Evolutionary conservation across 2,329 filamentous ascomycete species (phyloP).

Genomic region (Pseudogymnoascus sp.): DNA sequence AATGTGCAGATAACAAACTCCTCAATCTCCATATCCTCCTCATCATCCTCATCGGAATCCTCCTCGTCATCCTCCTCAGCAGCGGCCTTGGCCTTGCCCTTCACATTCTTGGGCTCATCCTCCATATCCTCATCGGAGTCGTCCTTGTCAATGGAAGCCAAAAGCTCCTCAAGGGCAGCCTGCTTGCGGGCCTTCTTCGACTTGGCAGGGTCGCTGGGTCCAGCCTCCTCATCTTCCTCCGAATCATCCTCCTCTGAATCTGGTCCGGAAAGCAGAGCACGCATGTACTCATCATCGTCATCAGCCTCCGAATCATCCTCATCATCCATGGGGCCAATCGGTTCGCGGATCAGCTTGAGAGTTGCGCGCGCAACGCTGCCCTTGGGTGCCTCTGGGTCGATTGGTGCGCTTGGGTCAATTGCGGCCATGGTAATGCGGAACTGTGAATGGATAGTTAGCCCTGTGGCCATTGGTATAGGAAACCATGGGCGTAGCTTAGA

Average conservation of each 20-base stretch:
- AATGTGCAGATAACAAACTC: conserved; percentile 94
- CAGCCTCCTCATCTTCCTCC: conserved; percentile 63
- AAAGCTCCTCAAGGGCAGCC: conserved; percentile 68
- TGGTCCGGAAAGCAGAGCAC: conserved; percentile 40
- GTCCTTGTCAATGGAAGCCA: conserved; percentile 52
- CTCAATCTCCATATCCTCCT: conserved; percentile 61
- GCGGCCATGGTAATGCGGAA: conserved; percentile 99
- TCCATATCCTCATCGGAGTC: conserved; percentile 65
- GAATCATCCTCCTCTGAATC: conserved; percentile 40
- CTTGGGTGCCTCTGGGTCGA: conserved; percentile 56
- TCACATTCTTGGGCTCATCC: conserved; percentile 51
- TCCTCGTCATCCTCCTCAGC: conserved; percentile 45
- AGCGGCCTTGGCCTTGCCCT: conserved; percentile 47
- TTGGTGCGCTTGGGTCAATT: conserved; percentile 76
- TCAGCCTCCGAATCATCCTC: conserved; percentile 54
- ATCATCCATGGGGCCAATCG: conserved; percentile 35
- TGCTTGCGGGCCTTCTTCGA: conserved; percentile 76
- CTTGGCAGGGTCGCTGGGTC: conserved; percentile 85
- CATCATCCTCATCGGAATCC: conserved; percentile 49
- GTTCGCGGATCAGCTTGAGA: conserved; percentile 78
- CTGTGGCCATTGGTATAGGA: not conserved
- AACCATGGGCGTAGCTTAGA: not conserved
- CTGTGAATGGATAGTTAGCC: conserved; percentile 36
- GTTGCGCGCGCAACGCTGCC: conserved; percentile 68
- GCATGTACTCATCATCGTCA: conserved; percentile 57